These are phyloP conservation scores for Parastagonospora avenae DNA, from an alignment of 2,329 filamentous ascomycete genomes.

Conservation along the genomic window DNA sequence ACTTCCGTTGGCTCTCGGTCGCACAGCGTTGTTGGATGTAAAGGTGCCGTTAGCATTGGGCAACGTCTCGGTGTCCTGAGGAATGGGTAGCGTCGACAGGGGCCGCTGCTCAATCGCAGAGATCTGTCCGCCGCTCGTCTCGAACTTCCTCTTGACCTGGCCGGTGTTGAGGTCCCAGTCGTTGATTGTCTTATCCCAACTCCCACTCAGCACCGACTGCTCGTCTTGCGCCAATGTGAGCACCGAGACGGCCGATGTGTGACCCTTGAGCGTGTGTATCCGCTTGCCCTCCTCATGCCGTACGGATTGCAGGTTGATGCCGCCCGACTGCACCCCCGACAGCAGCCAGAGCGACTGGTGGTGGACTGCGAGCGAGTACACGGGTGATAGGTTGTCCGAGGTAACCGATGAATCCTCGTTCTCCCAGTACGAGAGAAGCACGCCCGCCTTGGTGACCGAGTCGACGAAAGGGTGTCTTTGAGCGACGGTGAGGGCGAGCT, in stretches of 20 bases:
- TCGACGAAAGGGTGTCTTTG: slow-evolving; percentile 97
- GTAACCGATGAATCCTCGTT: slow-evolving; percentile 79
- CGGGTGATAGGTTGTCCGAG: slow-evolving; percentile 72
- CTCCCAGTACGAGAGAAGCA: slow-evolving; percentile 97
- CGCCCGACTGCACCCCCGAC: slow-evolving; percentile 86
- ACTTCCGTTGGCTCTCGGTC: slow-evolving; percentile 62
- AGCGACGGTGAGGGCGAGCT: slow-evolving; percentile 89
- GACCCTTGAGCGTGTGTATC: slow-evolving; percentile 78
- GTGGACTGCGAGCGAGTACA: slow-evolving; percentile 92
- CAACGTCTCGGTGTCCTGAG: slow-evolving; percentile 69
- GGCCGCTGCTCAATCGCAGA: slow-evolving; percentile 87
- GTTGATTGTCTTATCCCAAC: slow-evolving; percentile 93
- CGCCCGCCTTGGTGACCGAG: slow-evolving; percentile 92
- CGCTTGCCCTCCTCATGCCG: slow-evolving; percentile 93
- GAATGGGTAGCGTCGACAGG: slow-evolving; percentile 74
- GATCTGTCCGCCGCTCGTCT: slow-evolving; percentile 80
- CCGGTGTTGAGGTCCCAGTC: slow-evolving; percentile 97
- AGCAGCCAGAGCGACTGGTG: slow-evolving; percentile 89
- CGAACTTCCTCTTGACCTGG: slow-evolving; percentile 74
- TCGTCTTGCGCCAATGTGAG: slow-evolving; percentile 83
- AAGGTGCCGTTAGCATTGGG: slow-evolving; percentile 68
- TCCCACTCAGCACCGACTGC: slow-evolving; percentile 83
- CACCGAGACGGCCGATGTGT: slow-evolving; percentile 91
- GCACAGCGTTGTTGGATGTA: slow-evolving; percentile 71
- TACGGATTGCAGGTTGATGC: slow-evolving; percentile 91